Evolutionary conservation across 495 filamentous ascomycete species (phyloP).

Genomic region (Darksidea phi): DNA sequence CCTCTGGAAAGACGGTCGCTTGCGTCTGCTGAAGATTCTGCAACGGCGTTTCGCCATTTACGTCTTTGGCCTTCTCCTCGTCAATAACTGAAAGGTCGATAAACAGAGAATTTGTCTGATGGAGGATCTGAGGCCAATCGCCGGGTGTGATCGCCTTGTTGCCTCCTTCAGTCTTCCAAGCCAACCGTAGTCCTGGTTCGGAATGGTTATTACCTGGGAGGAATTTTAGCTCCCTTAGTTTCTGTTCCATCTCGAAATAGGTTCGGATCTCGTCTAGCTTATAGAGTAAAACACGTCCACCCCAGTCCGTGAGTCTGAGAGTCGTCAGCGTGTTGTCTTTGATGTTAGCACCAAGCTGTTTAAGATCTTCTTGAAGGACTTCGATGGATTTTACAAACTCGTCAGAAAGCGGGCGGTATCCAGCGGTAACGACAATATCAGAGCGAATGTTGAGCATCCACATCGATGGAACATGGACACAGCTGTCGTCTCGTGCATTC

Average conservation of each 20-base stretch:
- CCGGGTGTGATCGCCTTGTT: constrained; percentile 9
- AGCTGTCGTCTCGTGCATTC: constrained; percentile 2
- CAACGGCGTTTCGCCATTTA: background rate
- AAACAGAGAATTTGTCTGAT: constrained; percentile 6
- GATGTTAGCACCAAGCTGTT: background rate
- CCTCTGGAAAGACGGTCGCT: background rate
- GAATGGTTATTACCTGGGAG: background rate
- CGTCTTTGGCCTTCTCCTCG: background rate
- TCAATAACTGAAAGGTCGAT: constrained; percentile 14
- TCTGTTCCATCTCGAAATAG: constrained; percentile 32
- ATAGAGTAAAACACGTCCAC: constrained; percentile 19
- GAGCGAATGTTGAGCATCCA: constrained; percentile 28
- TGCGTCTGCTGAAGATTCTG: background rate
- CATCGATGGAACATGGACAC: constrained; percentile 26
- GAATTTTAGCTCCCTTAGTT: constrained; percentile 16
- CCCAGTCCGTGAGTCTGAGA: constrained; percentile 27
- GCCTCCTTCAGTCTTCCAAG: background rate
- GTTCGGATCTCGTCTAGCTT: constrained; percentile 18
- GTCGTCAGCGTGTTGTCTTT: background rate
- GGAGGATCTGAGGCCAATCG: constrained; percentile 23
- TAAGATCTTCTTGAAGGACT: constrained; percentile 18
- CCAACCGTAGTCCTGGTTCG: constrained; percentile 7
- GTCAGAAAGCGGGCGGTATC: constrained; percentile 12
- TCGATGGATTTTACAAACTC: constrained; percentile 28
- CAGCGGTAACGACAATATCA: constrained; percentile 22